Base-by-base conservation (phyloP, 1,284 basidiomycete genomes). In the Leccinum subrobustum region DNA sequence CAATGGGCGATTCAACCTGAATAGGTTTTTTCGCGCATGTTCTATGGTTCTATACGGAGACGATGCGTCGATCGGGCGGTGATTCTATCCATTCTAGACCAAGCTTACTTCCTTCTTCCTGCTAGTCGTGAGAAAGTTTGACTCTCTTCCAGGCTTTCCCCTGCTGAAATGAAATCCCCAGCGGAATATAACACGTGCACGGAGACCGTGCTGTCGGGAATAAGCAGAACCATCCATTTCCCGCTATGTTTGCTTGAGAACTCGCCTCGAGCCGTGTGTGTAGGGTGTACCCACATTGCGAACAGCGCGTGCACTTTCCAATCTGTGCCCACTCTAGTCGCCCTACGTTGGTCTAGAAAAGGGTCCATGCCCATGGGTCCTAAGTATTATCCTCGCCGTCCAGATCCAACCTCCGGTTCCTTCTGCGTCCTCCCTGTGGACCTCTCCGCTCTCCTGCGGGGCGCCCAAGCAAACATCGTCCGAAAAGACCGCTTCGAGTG, bases 161-260 rank as follows among this genome's bases (percentile, higher is more conserved):
- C 12, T 7, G 52, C 37, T 35, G 33, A 35, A 35, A 35, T 1
- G 57, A 6, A 20, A 68, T 44, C 7, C n/a, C 62, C 23, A 66
- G 31, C 71, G 23, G 52, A 62, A 54, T 35, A 72, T 27, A 72
- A 56, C 6, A 56, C 54, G 2, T 59, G 60, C 5, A 57, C 69
- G n/a, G 58, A 50, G 29, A 52, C 18, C 51, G 68, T 71, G 37
- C 61, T 8, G 1, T 62, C 48, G 39, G 33, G 37, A 11, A 73
- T 61, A 9, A 63, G 57, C 4, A 75, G 31, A 23, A 60, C 37
- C 29, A 62, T 63, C 42, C 7, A n/a, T 16, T 39, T 39, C 37
- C 37, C 39, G 3, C 51, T 57, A 18, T 44, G 48, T 25, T 55
- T 39, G 8, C 48, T 18, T 4, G 27, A 29, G 56, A 61, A 58